Conservation (phyloP, 495 filamentous ascomycete species). For the Neurospora sp. region DNA sequence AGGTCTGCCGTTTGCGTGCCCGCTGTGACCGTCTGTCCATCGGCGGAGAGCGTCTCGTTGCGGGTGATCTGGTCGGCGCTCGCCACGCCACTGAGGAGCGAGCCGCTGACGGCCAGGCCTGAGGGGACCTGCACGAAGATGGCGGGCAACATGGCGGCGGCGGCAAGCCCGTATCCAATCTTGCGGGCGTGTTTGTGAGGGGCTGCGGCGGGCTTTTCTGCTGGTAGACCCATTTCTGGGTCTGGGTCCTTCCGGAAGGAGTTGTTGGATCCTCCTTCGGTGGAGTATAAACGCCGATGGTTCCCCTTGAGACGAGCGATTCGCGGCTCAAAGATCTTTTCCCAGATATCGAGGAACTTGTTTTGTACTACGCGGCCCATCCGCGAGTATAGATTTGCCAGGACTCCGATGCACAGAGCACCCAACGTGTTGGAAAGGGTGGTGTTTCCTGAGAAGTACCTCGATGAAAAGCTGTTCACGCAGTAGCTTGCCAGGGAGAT, state of each 20-base stretch:
- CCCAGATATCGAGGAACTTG: conserved; percentile 21
- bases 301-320: conserved; percentile 7
- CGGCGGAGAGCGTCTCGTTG: conserved; percentile 27
- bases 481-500: conserved; percentile 79
- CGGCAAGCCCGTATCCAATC: conserved; percentile 66
- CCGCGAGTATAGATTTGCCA: conserved; percentile 82
- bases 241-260: conserved; percentile 8
- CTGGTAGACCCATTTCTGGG: conserved; percentile 8
- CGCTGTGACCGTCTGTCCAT: conserved; percentile 13
- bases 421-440: conserved; percentile 80
- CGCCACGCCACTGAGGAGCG: conserved; percentile 73
- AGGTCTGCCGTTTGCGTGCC: conserved; percentile 21
- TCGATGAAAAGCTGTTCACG: conserved; percentile 72
- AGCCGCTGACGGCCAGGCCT: conserved; percentile 76
- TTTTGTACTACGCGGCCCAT: conserved; percentile 40
- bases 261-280: conserved; percentile 5
- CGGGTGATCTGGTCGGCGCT: conserved; percentile 66
- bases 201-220: not conserved
- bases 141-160: conserved; percentile 79
- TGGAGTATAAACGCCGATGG: not conserved
- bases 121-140: conserved; percentile 94
- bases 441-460: conserved; percentile 62
- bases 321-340: conserved; percentile 15
- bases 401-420: conserved; percentile 74
- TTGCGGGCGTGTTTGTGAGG: conserved; percentile 8